These are phyloP conservation scores for Blastomyces percursus DNA, from an alignment of 2,329 filamentous ascomycete genomes.

Conservation along the genomic window DNA sequence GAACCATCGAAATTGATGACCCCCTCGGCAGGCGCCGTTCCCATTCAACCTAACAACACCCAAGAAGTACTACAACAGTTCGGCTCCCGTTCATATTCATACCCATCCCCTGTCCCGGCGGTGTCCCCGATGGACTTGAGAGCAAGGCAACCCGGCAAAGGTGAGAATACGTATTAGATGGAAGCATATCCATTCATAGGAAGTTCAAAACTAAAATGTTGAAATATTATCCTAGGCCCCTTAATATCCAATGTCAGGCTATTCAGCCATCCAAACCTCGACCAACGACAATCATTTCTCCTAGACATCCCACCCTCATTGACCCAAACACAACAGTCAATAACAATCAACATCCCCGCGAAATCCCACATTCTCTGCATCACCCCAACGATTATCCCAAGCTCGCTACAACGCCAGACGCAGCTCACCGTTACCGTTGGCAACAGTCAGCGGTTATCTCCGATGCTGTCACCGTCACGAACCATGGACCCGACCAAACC, in stretches of 20 bases:
- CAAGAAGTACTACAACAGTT: neutral
- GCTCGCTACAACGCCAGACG: slow-evolving; percentile 58
- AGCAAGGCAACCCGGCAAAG: neutral
- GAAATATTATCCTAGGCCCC: slow-evolving; percentile 20
- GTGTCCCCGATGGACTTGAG: neutral
- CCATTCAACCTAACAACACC: neutral
- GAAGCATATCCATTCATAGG: neutral
- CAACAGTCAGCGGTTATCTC: slow-evolving; percentile 52
- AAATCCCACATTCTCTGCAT: slow-evolving; percentile 61
- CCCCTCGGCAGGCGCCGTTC: neutral
- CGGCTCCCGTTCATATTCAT: neutral
- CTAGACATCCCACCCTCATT: slow-evolving; percentile 56
- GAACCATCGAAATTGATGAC: slow-evolving; percentile 4
- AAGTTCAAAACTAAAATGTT: neutral
- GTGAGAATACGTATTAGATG: neutral
- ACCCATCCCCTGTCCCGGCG: neutral
- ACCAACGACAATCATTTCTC: slow-evolving; percentile 50
- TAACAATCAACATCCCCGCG: slow-evolving; percentile 58
- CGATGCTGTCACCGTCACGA: slow-evolving; percentile 45
- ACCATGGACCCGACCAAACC: slow-evolving; percentile 45
- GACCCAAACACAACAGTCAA: slow-evolving; percentile 57
- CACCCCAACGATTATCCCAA: slow-evolving; percentile 52
- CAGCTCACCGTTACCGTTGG: slow-evolving; percentile 66
- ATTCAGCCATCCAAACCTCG: slow-evolving; percentile 56
- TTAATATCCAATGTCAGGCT: slow-evolving; percentile 57